These are phyloP conservation scores for Phytophthora sp. DNA, from an alignment of 352 stramenopile species.

Conservation along the genomic window DNA sequence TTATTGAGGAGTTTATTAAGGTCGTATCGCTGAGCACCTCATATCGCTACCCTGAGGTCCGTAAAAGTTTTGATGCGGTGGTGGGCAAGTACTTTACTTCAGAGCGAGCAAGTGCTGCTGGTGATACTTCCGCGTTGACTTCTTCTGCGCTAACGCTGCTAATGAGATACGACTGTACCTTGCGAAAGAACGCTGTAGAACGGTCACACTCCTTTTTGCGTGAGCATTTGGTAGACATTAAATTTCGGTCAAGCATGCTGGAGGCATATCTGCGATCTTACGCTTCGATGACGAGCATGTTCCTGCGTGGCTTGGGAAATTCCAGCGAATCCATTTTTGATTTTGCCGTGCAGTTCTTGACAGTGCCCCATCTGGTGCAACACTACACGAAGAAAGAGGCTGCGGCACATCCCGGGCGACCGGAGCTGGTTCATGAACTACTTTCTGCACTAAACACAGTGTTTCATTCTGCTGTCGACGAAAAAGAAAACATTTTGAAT, in stretches of 20 bases:
- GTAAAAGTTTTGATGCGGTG: constrained; percentile 63
- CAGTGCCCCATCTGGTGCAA: constrained; percentile 80
- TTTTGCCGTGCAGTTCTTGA: constrained; percentile 89
- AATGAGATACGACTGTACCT: constrained; percentile 71
- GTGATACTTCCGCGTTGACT: constrained; percentile 2
- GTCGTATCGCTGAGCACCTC: constrained; percentile 58
- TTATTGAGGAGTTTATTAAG: constrained; percentile 81
- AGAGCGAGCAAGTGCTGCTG: constrained; percentile 1
- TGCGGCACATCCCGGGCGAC: constrained; percentile 48
- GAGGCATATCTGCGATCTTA: constrained; percentile 80
- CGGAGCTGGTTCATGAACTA: constrained; percentile 70
- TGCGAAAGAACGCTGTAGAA: constrained; percentile 66
- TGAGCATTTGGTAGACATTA: constrained; percentile 77
- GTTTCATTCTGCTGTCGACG: constrained; percentile 58
- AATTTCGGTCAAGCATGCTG: constrained; percentile 78
- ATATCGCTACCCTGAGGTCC: constrained; percentile 62
- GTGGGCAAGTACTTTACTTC: constrained; percentile 53
- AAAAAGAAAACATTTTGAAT: constrained; percentile 51
- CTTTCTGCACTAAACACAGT: constrained; percentile 67
- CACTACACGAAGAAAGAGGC: constrained; percentile 75
- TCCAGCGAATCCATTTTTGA: constrained; percentile 89
- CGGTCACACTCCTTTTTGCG: constrained; percentile 68
- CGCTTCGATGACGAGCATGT: constrained; percentile 73
- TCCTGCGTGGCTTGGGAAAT: constrained; percentile 80
- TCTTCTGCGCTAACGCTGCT: constrained; percentile 56